Base-by-base conservation (phyloP, 306 rosid species). In the Inga oerstediana region DNA sequence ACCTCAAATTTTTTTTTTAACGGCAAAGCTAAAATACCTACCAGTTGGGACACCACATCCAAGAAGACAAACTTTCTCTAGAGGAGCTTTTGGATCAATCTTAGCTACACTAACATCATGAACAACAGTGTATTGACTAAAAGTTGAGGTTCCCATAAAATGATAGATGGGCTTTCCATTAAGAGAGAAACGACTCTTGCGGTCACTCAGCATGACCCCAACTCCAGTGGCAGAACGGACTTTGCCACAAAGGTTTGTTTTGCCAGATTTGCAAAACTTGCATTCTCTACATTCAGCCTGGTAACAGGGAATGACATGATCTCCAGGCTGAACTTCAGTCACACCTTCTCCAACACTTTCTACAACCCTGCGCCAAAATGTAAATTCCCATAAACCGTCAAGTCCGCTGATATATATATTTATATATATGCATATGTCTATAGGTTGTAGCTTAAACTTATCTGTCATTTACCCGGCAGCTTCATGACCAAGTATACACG, bases 301-400 rank as follows among this genome's bases (percentile, higher is more conserved):
- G 89, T 95, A 95, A 84, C 98, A 93, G 65, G 97, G 98, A 41
- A 95, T 95, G 71, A 95, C 98, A 88, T 92, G 98, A 87, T 93
- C 98, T 32, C 98, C 98, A 0, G 95, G 86, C 87, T 92, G 93
- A 89, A 95, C 95, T 20, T 75, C 87, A 76, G 91, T 92, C 46
- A 95, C 98, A 79, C 97, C 97, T 89, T 95, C 98, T 79, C 98
- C 98, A 85, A 95, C 91, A 79, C 98, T 93, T 81, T 95, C 98
- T 75, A 95, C 98, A 85, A 95, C 84, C 88, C 98, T 95, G 90
- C 37, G 70, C 64, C 74, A 62, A 80, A 76, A 14, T 37, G 32
- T 76, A 43, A 59, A 41, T 39, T 8, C 48, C 44, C 30, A 24
- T 32, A 34, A 66, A 22, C 83, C 80, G 43, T 69, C 79, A 77